Evolutionary conservation across 768 basidiomycete species (phyloP).

Genomic region (Roridomyces roridus): DNA sequence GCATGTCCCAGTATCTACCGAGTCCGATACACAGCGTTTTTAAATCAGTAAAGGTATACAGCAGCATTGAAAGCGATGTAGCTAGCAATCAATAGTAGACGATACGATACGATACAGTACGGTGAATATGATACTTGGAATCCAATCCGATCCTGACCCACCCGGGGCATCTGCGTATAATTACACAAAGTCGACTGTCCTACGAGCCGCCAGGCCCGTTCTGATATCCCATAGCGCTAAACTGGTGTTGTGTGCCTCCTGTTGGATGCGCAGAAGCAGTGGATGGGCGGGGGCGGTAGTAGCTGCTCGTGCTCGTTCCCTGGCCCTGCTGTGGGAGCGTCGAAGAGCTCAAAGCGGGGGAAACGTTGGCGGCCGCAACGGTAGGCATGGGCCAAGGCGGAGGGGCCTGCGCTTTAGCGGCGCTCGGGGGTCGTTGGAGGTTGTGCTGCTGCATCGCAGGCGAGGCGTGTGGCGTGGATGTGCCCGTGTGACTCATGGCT

Average conservation of each 20-base stretch:
- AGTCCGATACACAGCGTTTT: too few species aligned
- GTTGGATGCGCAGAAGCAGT: neutral
- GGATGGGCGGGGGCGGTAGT: conserved; percentile 58
- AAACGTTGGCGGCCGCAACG: conserved; percentile 63
- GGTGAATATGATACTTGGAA: too few species aligned
- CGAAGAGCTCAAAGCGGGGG: conserved; percentile 53
- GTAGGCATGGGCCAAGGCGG: conserved; percentile 80
- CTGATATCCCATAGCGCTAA: conserved; percentile 7
- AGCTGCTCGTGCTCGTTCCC: conserved; percentile 42
- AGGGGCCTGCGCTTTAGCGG: conserved; percentile 27
- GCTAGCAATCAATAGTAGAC: neutral
- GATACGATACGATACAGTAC: neutral
- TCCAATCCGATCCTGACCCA: too few species aligned
- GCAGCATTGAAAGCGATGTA: too few species aligned
- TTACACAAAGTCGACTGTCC: neutral
- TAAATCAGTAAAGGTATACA: too few species aligned
- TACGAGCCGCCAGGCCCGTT: neutral
- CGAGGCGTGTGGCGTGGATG: conserved; percentile 56
- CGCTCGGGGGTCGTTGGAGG: conserved; percentile 43
- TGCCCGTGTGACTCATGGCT: conserved; percentile 38
- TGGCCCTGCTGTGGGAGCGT: conserved; percentile 35
- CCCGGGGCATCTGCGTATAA: too few species aligned
- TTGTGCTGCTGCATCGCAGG: conserved; percentile 59
- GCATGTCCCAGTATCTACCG: too few species aligned
- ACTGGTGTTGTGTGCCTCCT: neutral